A percentile compares a stretch with the other conserved stretches of the same genome.
Conservation (phyloP, 352 stramenopile genomes). For the Phytophthora palmivora region DNA sequence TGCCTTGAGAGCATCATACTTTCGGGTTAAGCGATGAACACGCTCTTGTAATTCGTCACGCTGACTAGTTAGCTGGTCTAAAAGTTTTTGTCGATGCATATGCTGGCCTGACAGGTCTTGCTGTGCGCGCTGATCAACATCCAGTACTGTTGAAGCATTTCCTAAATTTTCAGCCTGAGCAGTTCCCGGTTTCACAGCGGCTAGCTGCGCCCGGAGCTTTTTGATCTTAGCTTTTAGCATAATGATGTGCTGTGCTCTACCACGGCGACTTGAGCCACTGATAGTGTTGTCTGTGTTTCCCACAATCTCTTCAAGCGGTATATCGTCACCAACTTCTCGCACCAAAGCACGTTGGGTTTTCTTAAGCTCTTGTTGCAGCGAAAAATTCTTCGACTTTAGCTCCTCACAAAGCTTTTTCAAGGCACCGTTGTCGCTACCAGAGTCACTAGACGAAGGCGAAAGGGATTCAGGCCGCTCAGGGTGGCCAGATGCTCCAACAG, state of each 20-base stretch:
- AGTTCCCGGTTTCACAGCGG: constrained; percentile 2
- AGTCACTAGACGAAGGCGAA: not conserved
- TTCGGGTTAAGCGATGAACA: constrained; percentile 66
- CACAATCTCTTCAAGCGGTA: constrained; percentile 58
- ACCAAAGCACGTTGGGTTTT: constrained; percentile 73
- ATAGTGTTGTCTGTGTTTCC: constrained; percentile 32
- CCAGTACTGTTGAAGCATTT: constrained; percentile 10
- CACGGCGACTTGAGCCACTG: constrained; percentile 45
- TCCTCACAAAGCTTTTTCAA: constrained; percentile 69
- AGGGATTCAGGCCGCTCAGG: constrained; percentile 3
- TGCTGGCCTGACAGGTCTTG: constrained; percentile 66
- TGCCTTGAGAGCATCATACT: constrained; percentile 71
- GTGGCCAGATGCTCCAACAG: constrained; percentile 2
- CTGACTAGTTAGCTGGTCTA: constrained; percentile 69
- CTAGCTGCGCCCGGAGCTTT: constrained; percentile 63
- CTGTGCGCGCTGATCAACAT: constrained; percentile 74
- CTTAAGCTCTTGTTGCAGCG: constrained; percentile 68
- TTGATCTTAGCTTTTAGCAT: constrained; percentile 87
- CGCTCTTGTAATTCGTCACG: constrained; percentile 62
- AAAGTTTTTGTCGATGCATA: constrained; percentile 58
- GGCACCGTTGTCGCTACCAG: constrained; percentile 1
- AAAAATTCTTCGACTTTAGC: constrained; percentile 61
- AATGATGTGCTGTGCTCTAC: constrained; percentile 84
- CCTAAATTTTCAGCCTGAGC: not conserved
- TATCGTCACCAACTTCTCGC: constrained; percentile 70